Evolutionary conservation across 352 stramenopile genomes (phyloP).

Genomic region (Phytopythium aichiense): DNA sequence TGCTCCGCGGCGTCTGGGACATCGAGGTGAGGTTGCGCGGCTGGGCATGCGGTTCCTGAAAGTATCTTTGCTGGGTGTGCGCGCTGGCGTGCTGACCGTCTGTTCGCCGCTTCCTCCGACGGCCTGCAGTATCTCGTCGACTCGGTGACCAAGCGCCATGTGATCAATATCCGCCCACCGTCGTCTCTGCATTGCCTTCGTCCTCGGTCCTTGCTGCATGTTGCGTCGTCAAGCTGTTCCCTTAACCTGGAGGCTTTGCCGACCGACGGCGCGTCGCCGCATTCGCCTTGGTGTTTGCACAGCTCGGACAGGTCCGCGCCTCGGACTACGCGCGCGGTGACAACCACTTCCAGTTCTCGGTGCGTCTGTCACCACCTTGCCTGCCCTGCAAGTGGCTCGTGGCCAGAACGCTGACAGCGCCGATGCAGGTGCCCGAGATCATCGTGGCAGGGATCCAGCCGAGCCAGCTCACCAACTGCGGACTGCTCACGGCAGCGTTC

Average conservation of each 20-base stretch:
- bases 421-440: slow-evolving; percentile 49
- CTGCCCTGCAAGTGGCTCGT: not conserved
- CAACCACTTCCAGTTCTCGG: slow-evolving; percentile 86
- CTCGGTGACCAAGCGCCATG: slow-evolving; percentile 77
- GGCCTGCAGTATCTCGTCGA: slow-evolving; percentile 73
- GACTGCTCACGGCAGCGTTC: slow-evolving; percentile 81
- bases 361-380: slow-evolving; percentile 23
- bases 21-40: slow-evolving; percentile 39
- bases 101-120: too few species aligned
- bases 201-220: slow-evolving; percentile 5
- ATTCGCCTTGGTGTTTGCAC: slow-evolving; percentile 23
- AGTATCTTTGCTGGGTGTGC: slow-evolving; percentile 4
- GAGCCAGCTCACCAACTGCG: slow-evolving; percentile 85
- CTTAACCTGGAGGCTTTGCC: not conserved
- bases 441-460: slow-evolving; percentile 70
- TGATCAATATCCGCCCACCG: slow-evolving; percentile 77
- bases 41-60: not conserved
- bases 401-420: not conserved
- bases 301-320: slow-evolving; percentile 66
- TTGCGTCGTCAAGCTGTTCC: not conserved
- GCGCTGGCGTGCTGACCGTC: not conserved
- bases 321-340: slow-evolving; percentile 56
- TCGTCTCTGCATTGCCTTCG: not conserved
- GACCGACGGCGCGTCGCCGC: not conserved
- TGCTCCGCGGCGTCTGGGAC: slow-evolving; percentile 67